Conservation (phyloP, 495 filamentous ascomycete species). For the Neurospora sp. region DNA sequence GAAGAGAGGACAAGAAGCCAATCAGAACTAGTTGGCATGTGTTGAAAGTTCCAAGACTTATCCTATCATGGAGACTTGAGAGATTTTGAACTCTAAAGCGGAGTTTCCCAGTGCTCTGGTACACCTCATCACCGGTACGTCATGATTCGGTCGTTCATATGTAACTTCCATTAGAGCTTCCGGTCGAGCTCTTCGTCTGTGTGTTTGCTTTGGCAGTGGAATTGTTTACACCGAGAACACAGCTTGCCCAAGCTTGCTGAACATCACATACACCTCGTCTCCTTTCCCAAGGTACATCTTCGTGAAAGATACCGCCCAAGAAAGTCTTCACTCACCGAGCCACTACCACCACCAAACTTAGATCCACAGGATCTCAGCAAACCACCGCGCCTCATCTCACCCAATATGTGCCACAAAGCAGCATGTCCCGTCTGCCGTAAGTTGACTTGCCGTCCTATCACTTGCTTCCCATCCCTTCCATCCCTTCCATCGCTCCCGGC, state of each 20-base stretch:
- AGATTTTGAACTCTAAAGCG: neutral
- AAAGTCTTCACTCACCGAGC: neutral
- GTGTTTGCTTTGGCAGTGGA: neutral
- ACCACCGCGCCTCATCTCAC: neutral
- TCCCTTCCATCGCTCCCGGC: neutral
- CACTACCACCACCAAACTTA: neutral
- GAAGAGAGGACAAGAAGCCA: neutral
- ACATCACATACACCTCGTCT: neutral
- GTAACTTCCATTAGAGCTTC: neutral
- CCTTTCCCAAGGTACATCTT: neutral
- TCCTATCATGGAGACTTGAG: neutral
- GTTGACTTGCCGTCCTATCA: neutral
- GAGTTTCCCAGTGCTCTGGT: neutral
- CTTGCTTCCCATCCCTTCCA: neutral
- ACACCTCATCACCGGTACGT: neutral
- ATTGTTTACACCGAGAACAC: neutral
- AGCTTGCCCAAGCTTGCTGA: neutral
- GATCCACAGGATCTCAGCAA: neutral
- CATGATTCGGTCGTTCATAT: neutral
- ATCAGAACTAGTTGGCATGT: neutral
- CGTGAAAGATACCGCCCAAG: neutral
- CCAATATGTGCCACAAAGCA: neutral
- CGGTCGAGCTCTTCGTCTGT: neutral
- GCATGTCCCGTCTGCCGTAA: neutral
- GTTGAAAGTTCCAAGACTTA: neutral